Evolutionary conservation across 225 moss, liverwort and hornwort species (phyloP), one percentile per base, ranked within the genome.

Genomic region (Thuidium tamariscinum): DNA sequence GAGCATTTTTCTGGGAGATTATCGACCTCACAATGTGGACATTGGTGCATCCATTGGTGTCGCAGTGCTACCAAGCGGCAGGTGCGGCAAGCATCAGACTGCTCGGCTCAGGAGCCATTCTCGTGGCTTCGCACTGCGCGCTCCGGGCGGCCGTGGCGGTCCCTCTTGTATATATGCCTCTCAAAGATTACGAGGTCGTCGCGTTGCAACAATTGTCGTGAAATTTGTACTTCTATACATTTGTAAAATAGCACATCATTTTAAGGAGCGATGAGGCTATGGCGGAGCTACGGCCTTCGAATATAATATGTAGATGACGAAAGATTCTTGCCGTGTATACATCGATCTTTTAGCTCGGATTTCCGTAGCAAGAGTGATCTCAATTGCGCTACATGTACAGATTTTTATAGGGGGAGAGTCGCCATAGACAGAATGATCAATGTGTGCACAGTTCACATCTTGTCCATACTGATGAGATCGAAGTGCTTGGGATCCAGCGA

Each of bases 101-200:
- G 74, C 44, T 88, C 3, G 88, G 88, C n/a, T 76, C 90, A 6
- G 90, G 84, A 37, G 86, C 92, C 9, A 83, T 84, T n/a, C 66
- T 90, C 52, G 4, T 86, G 65, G 90, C 88, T 27, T 84, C 90
- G 51, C 92, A 90, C 62, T 84, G 81, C 52, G 54, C 84, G 81
- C 84, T 92, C 54, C 82, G 83, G 69, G 84, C 86, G 23, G 81
- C 73, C 21, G 42, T 86, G 64, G 81, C 86, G 62, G 77, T 88
- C 46, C 92, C 92, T 56, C 74, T 88, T 10, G 92, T 90, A 60
- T 92, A 92, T 20, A 84, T 86, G 63, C 92, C 92, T 56, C 86
- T 92, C 7, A 86, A 92, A 16, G 90, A 92, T 48, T 92, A 92
- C 78, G 92, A 92, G 86, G 84, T 92, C 23, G 88, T 92, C 7